These are phyloP conservation scores for Prunus mume DNA, from an alignment of 306 rosid genomes.

Conservation along the genomic window DNA sequence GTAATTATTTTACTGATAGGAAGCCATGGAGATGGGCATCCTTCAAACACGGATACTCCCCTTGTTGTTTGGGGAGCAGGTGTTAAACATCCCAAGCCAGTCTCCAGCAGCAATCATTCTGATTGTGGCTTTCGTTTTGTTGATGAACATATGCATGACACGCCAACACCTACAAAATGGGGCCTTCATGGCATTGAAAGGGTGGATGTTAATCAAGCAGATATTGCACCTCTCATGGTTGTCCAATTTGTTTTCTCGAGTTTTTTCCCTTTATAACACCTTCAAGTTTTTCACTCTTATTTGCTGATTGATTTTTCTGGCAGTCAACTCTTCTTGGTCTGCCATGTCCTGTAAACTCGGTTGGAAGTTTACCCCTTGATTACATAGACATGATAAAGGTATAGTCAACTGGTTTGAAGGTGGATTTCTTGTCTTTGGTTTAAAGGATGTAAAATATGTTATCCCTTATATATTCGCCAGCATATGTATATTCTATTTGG, in stretches of 20 bases:
- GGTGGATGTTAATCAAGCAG: conserved; percentile 95
- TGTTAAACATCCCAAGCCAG: conserved; percentile 65
- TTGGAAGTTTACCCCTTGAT: conserved; percentile 80
- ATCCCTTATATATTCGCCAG: conserved; percentile 11
- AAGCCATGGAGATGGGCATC: conserved; percentile 97
- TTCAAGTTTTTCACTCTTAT: conserved; percentile 34
- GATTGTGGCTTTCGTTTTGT: conserved; percentile 69
- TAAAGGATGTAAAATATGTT: background rate
- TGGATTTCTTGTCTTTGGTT: conserved; percentile 3
- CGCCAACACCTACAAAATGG: conserved; percentile 82
- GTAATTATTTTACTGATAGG: conserved; percentile 43
- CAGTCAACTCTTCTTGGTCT: conserved; percentile 87
- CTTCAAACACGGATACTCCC: conserved; percentile 89
- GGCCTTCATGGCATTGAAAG: conserved; percentile 77
- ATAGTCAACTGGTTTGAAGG: conserved; percentile 24
- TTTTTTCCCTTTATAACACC: conserved; percentile 11
- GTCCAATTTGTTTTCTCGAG: conserved; percentile 18
- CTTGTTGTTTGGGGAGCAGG: conserved; percentile 98
- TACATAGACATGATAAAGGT: conserved; percentile 72
- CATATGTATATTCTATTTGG: background rate
- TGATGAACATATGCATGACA: conserved; percentile 75
- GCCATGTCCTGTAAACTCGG: conserved; percentile 86
- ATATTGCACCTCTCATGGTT: conserved; percentile 91
- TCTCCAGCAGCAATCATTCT: conserved; percentile 66
- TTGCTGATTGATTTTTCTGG: conserved; percentile 31